Percentiles rank a stretch among this genome's conserved stretches.
phyloP scores from a whole-genome alignment of 2,329 filamentous ascomycete genomes.

The Xylariomycetidae sp. region DNA sequence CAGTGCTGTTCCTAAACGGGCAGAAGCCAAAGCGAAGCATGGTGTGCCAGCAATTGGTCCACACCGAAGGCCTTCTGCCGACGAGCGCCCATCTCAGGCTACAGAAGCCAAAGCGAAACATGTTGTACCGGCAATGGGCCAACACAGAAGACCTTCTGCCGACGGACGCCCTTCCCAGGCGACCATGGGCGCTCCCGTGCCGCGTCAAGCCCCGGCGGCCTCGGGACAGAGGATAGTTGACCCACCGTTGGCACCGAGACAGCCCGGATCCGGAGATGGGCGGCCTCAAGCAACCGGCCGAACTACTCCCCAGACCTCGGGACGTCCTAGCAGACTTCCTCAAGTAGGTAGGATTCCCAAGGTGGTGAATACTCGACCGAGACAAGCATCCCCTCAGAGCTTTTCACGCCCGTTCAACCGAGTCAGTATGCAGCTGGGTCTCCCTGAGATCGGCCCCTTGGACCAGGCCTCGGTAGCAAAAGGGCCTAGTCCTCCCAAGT shows the following conservation, averaged over 20 bases:
- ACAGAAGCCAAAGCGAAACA: conserved; percentile 6
- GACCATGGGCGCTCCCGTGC: neutral
- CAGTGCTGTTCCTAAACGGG: conserved; percentile 46
- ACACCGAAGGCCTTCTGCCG: conserved; percentile 13
- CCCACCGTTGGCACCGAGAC: too few species aligned
- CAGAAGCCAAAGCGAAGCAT: conserved; percentile 28
- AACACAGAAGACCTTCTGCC: conserved; percentile 13
- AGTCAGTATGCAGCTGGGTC: conserved; percentile 38
- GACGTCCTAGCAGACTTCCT: conserved; percentile 58
- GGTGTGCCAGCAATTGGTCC: conserved; percentile 7
- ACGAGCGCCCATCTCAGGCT: conserved; percentile 4
- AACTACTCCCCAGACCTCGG: conserved; percentile 5
- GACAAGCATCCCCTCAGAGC: conserved; percentile 65
- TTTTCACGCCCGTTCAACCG: conserved; percentile 79
- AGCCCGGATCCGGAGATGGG: too few species aligned
- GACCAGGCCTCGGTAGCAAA: conserved; percentile 40
- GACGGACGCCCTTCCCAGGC: conserved; percentile 5
- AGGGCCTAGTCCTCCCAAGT: conserved; percentile 38
- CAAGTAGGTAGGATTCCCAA: conserved; percentile 83
- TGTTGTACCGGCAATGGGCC: conserved; percentile 4
- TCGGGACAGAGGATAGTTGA: neutral
- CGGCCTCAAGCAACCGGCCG: neutral
- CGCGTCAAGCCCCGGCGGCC: neutral
- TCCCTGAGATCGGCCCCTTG: conserved; percentile 20
- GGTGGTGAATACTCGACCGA: conserved; percentile 64